A percentile compares a stretch with the other conserved stretches of the same genome.
phyloP scores from a whole-genome alignment of 225 moss, liverwort and hornwort species.

The Sphagnum contortum region DNA sequence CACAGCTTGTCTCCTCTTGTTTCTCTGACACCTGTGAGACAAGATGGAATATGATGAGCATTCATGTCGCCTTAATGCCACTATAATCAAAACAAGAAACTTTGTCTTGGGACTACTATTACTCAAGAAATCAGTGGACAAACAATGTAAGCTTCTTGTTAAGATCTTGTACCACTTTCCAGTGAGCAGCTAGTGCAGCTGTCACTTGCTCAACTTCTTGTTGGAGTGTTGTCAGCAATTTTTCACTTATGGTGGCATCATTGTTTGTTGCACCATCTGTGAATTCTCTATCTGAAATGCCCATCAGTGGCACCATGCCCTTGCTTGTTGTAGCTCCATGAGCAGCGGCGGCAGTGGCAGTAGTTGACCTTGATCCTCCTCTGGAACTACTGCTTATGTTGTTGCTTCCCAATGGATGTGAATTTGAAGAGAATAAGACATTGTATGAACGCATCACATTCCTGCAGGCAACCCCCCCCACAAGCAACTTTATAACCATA shows the following conservation, averaged over 20 bases:
- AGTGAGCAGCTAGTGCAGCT: conserved; percentile 39
- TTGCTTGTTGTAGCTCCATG: conserved; percentile 40
- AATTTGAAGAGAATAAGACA: no score
- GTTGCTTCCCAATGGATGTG: conserved; percentile 19
- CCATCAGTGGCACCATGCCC: conserved; percentile 18
- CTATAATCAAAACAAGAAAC: no score
- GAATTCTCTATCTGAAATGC: conserved; percentile 10
- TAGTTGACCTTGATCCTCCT: conserved; percentile 19
- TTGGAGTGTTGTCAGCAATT: conserved; percentile 46
- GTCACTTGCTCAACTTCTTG: conserved; percentile 69
- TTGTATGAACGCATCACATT: no score
- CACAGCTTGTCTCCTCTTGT: conserved; percentile 48
- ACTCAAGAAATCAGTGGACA: no score
- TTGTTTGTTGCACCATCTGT: no score
- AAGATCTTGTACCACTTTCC: conserved; percentile 32
- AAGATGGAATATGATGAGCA: no score
- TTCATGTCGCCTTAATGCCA: no score
- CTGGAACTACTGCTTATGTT: conserved; percentile 21
- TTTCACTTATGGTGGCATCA: conserved; percentile 32
- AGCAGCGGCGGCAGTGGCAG: conserved; percentile 9
- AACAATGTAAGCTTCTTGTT: no score
- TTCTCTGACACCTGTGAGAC: conserved; percentile 43
- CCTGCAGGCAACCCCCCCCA: no score
- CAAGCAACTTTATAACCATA: no score
- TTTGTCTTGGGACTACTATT: no score